phyloP scores from a whole-genome alignment of 2,329 filamentous ascomycete genomes.

The Fusarium tanahbumbuense region DNA sequence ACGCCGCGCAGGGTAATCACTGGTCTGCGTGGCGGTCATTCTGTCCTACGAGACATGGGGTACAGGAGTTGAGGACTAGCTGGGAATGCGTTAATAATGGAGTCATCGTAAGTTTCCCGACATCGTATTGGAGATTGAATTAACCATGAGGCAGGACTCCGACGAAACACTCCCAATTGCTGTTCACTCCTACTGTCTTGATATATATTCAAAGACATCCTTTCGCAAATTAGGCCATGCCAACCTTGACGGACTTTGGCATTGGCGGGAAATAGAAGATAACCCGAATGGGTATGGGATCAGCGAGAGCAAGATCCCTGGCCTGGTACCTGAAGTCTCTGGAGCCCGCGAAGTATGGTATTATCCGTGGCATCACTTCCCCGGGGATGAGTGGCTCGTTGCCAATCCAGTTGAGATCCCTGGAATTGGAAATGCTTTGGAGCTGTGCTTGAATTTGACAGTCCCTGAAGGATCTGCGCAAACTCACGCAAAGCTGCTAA shows the following conservation, averaged over 20 bases:
- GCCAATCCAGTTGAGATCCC: slow-evolving; percentile 4
- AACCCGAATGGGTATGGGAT: neutral
- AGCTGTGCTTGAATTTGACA: neutral
- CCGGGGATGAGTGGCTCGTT: slow-evolving; percentile 1
- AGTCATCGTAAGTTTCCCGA: neutral
- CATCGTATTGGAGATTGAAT: rapidly evolving
- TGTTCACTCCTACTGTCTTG: slow-evolving; percentile 8
- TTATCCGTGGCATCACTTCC: neutral
- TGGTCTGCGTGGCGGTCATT: neutral
- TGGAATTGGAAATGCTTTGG: rapidly evolving
- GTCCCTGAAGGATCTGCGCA: rapidly evolving
- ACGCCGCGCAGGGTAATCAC: rapidly evolving
- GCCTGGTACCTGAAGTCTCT: rapidly evolving
- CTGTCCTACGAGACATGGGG: neutral
- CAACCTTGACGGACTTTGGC: slow-evolving; percentile 6
- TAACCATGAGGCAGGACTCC: neutral
- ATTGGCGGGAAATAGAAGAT: slow-evolving; percentile 1
- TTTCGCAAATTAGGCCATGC: rapidly evolving
- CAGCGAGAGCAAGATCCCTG: rapidly evolving
- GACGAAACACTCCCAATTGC: neutral
- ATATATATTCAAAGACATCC: neutral
- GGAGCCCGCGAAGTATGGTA: neutral
- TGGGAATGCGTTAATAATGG: neutral
- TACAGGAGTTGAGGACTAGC: neutral
- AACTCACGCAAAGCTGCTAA: neutral